These are phyloP conservation scores for Colletotrichum lupini DNA, from an alignment of 2,329 filamentous ascomycete species.

Conservation along the genomic window DNA sequence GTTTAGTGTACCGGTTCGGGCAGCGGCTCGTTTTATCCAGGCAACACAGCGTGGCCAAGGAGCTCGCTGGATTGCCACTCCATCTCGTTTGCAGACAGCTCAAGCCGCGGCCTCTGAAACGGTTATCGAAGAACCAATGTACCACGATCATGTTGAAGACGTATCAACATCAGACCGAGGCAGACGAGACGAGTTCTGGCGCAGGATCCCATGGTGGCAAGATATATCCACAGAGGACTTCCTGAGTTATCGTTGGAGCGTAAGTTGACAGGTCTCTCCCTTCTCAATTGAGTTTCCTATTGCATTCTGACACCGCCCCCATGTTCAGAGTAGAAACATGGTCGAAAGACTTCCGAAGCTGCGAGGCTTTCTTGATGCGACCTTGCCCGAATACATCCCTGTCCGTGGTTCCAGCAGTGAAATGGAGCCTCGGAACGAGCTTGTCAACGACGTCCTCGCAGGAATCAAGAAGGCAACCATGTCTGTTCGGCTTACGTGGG, in stretches of 20 bases:
- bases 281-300: not conserved
- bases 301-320: not conserved
- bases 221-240: slow-evolving; percentile 60
- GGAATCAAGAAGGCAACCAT: slow-evolving; percentile 67
- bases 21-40: not conserved
- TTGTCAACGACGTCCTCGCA: slow-evolving; percentile 63
- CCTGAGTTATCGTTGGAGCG: slow-evolving; percentile 65
- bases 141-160: not conserved
- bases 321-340: slow-evolving; percentile 56
- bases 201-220: slow-evolving; percentile 60
- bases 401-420: slow-evolving; percentile 41
- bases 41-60: not conserved
- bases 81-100: not conserved
- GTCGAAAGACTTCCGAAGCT: slow-evolving; percentile 60
- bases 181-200: slow-evolving; percentile 58
- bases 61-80: slow-evolving; percentile 2
- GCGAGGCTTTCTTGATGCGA: slow-evolving; percentile 57
- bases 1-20: not conserved
- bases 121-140: not conserved
- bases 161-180: slow-evolving; percentile 5
- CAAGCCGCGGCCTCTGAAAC: slow-evolving; percentile 5
- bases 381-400: slow-evolving; percentile 63
- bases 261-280: slow-evolving; percentile 46
- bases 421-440: slow-evolving; percentile 60
- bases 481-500: slow-evolving; percentile 67